Base-by-base conservation (phyloP, 352 stramenopile genomes). In the Phytophthora ohioensis region DNA sequence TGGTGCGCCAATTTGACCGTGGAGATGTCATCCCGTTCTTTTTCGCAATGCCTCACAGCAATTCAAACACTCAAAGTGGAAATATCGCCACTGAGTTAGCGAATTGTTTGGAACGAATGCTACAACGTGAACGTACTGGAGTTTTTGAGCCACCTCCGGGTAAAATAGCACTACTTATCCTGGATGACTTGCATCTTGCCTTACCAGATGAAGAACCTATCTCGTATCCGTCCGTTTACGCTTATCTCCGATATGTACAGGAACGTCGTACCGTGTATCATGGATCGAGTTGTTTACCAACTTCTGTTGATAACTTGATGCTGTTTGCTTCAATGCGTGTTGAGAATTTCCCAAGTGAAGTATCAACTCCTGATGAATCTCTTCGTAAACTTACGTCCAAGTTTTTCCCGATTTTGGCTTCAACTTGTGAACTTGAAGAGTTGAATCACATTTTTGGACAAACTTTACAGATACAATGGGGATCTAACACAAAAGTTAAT, bases 161-260 rank as follows among this genome's bases (percentile, higher is more conserved):
- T 1, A 89, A 91, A 52, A 67, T 80, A 7, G 79, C 79, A 13
- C 34, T 89, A 5, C 53, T 91, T 11, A 72, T 91, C 31, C 59
- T 91, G 34, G 82, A 91, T 30, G 82, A 91, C 41, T 59, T 91
- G 27, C 80, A 91, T 27, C 52, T 91, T 5, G 66, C 81, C 32
- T 38, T 49, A 7, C 42, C 60, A 41, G 35, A 15, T 0, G 27
- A 43, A 10, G 17, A 56, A 0, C 10, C 30, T 42, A n/a, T 51
- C 5, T 27, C 21, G 21, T 48, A 63, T 30, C 68, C 65, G 1
- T 81, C 60, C 0, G 72, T 67, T 0, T 68, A 77, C 43, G 63
- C 76, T 1, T 84, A 73, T 48, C 63, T 87, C 3, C 73, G 80
- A 0, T 85, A 60, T 4, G 65, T 71, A 0, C 71, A 79, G 27